phyloP scores from a whole-genome alignment of 106 monocot species.

The Ottelia alismoides region DNA sequence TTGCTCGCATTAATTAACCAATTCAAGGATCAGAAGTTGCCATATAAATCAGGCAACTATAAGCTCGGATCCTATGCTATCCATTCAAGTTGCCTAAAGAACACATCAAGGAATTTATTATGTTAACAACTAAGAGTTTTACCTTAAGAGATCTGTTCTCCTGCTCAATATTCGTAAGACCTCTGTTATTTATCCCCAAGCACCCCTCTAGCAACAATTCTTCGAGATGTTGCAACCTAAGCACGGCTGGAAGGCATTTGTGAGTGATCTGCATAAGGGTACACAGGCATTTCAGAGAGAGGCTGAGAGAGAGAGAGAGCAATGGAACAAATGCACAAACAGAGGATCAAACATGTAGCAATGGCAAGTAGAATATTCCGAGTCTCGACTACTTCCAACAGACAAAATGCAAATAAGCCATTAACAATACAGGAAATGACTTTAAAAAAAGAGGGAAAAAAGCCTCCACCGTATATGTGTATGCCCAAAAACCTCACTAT shows the following conservation, averaged over 20 bases:
- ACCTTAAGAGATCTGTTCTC: slow-evolving; percentile 63
- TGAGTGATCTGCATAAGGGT: slow-evolving; percentile 59
- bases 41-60: neutral
- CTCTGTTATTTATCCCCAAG: slow-evolving; percentile 30
- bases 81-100: neutral
- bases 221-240: slow-evolving; percentile 41
- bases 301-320: too few species aligned
- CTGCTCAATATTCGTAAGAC: slow-evolving; percentile 25
- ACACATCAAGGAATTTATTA: neutral
- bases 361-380: neutral
- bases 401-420: neutral
- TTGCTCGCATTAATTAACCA: neutral
- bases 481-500: too few species aligned
- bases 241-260: slow-evolving; percentile 48
- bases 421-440: too few species aligned
- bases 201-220: slow-evolving; percentile 49
- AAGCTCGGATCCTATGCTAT: neutral
- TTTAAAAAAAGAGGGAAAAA: too few species aligned
- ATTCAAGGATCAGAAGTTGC: neutral
- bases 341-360: neutral
- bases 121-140: neutral
- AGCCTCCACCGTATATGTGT: too few species aligned
- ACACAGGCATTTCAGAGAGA: too few species aligned
- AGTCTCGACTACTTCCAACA: too few species aligned
- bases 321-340: neutral